These are phyloP conservation scores for Collybiopsis confluens DNA, from an alignment of 768 basidiomycete species.

Conservation along the genomic window DNA sequence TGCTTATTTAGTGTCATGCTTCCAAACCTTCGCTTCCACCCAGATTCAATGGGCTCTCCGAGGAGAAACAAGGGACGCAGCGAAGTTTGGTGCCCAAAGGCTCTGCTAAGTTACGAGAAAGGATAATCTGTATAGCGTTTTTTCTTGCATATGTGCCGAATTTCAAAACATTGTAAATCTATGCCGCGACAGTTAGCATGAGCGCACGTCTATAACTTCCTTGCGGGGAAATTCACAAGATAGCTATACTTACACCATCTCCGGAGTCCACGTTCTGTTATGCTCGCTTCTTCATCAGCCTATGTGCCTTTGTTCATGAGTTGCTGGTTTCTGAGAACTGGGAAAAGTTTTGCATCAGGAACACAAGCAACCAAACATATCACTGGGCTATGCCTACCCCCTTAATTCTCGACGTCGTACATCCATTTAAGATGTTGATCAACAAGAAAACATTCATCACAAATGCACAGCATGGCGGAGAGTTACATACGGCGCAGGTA, in stretches of 20 bases:
- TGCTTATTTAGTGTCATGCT: background rate
- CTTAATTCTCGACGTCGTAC: background rate
- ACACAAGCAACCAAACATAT: background rate
- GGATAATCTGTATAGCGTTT: no score
- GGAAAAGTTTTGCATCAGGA: background rate
- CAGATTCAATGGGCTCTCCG: background rate
- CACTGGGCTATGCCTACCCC: background rate
- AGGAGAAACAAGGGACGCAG: conserved; percentile 1
- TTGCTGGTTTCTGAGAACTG: background rate
- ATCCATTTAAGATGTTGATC: background rate
- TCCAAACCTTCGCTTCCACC: conserved; percentile 1
- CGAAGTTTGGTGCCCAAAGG: background rate
- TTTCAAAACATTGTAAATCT: no score
- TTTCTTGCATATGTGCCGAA: background rate
- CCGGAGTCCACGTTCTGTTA: background rate
- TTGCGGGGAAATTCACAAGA: background rate
- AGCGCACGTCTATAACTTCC: no score
- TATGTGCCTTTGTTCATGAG: background rate
- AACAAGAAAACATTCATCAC: background rate
- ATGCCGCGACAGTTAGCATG: no score
- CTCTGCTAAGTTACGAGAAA: background rate
- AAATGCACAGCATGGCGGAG: no score
- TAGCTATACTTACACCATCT: background rate
- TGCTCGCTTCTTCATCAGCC: background rate
- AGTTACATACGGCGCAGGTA: no score